Evolutionary conservation across 164 flowering plant species (phyloP), one percentile per base, ranked within the genome.

Genomic region (Piper betle): DNA sequence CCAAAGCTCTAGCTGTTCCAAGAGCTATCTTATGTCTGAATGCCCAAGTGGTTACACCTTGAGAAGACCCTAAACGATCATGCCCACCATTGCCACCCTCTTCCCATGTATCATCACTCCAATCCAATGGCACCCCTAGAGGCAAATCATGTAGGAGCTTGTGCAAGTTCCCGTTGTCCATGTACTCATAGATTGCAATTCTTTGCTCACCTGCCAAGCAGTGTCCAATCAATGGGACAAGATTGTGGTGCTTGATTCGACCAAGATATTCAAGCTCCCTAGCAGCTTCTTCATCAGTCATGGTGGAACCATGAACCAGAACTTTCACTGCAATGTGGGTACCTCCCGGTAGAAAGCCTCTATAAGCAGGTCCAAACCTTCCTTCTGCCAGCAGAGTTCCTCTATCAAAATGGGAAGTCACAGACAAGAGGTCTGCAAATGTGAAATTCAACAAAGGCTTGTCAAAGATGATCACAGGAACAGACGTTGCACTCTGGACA

Each of bases 121-220:
- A 92, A 60, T 89, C 93, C 56, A 89, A 74, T 61, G 91, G 67
- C 20, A 61, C 73, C 3, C 91, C 95, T 0, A 84, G 55, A 3
- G 96, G 96, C 7, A 92, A 84, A 74, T 87, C 98, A 63, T 92
- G 89, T 0, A 92, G 77, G 88, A 91, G 89, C 38, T 80, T 68
- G 66, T 80, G 87, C 55, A 92, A 66, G 57, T 92, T 91, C 0
- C 98, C 98, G 58, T 89, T 83, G 37, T 81, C 67, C 96, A 89
- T 89, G 75, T 78, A 92, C 70, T 92, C 98, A 66, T 75, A 81
- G 52, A 92, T 55, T 1, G 84, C 75, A 19, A 92, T 76, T 75
- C 87, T 92, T 79, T 89, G 46, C 61, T 42, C 71, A 88, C 98
- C 98, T 79, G 98, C 98, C 69, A 92, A 84, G 81, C 98, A 92